A percentile compares a stretch with the other conserved stretches of the same genome.
Evolutionary conservation across 352 stramenopile species (phyloP).

Genomic region (Poterioochromonas sp.): DNA sequence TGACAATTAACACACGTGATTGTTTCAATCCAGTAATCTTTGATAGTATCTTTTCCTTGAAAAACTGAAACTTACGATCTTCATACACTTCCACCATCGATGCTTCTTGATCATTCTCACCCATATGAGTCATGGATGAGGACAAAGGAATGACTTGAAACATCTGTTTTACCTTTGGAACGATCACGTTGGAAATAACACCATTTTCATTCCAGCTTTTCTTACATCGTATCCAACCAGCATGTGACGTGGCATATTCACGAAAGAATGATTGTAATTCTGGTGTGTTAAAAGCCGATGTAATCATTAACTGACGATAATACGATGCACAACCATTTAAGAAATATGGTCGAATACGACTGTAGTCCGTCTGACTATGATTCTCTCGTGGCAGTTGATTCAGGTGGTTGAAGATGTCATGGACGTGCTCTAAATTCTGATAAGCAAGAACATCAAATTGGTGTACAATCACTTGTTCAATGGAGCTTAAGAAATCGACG

Average conservation of each 20-base stretch:
- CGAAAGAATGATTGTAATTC: slow-evolving; percentile 52
- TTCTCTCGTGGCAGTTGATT: slow-evolving; percentile 59
- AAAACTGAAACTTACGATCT: slow-evolving; percentile 53
- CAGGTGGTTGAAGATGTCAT: slow-evolving; percentile 51
- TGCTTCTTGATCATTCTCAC: slow-evolving; percentile 34
- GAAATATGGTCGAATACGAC: slow-evolving; percentile 57
- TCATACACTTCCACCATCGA: neutral
- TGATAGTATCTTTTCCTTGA: slow-evolving; percentile 56
- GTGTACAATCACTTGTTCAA: slow-evolving; percentile 61
- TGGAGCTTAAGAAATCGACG: slow-evolving; percentile 62
- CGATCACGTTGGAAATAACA: slow-evolving; percentile 50
- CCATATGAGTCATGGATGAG: slow-evolving; percentile 46
- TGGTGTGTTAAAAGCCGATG: slow-evolving; percentile 53
- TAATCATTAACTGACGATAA: slow-evolving; percentile 63
- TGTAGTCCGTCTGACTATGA: slow-evolving; percentile 61
- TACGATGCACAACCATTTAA: slow-evolving; percentile 54
- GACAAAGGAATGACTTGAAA: slow-evolving; percentile 59
- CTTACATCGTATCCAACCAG: slow-evolving; percentile 47
- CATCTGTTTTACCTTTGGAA: slow-evolving; percentile 54
- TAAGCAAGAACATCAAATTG: slow-evolving; percentile 63
- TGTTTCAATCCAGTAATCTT: slow-evolving; percentile 52
- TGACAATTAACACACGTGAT: slow-evolving; percentile 58
- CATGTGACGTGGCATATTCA: slow-evolving; percentile 46
- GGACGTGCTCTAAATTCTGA: slow-evolving; percentile 77
- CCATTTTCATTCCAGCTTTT: slow-evolving; percentile 42